Base-by-base conservation (phyloP, 805 yeast species). In the Ogataea siamensis region DNA sequence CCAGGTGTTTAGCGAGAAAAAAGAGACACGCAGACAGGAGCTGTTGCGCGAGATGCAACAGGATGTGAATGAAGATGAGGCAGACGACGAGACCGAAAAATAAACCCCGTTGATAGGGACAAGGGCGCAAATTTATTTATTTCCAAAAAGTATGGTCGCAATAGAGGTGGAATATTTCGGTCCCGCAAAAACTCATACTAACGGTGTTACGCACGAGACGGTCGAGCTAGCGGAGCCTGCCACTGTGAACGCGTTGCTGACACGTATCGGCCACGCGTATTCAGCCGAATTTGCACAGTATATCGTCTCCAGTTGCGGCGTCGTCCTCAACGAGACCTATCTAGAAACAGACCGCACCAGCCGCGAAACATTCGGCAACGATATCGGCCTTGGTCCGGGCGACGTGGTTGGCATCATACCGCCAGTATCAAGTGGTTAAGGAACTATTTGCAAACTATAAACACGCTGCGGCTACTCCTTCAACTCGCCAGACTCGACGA, bases 401-500 rank as follows among this genome's bases (percentile, higher is more conserved):
- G 60, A 51, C 32, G 55, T 50, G 21, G 27, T 60, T 5, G 57
- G 53, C 10, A 44, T 60, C 13, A 46, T 60, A 3, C 63, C 64
- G 7, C 64, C 64, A 2, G 64, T 60, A 5, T 55, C 61, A 9
- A 45, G 60, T 14, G 64, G 64, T 3, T 57, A 28, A 42, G 17
- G 9, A 24, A 24, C 28, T 17, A 13, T 24, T 14, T 17, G 16
- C 14, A 14, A 12, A 6, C 16, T 7, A 12, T 11, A 11, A 11
- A 12, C 12, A 15, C 15, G 9, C 17, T 17, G 11, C 18, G 20
- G n/a, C 36, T 38, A 45, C 16, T 58, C 61, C 37, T 53, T 51
- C n/a, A 77, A 60, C 64, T 76, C 80, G 60, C 86, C 85, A 51
- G 73, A 69, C 49, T 72, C 74, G 54, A 69, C 73, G 48, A 75